Percentiles rank a stretch among this genome's conserved stretches.
Conservation (phyloP, 2,329 filamentous ascomycete genomes). For the Thermothelomyces thermophilus region DNA sequence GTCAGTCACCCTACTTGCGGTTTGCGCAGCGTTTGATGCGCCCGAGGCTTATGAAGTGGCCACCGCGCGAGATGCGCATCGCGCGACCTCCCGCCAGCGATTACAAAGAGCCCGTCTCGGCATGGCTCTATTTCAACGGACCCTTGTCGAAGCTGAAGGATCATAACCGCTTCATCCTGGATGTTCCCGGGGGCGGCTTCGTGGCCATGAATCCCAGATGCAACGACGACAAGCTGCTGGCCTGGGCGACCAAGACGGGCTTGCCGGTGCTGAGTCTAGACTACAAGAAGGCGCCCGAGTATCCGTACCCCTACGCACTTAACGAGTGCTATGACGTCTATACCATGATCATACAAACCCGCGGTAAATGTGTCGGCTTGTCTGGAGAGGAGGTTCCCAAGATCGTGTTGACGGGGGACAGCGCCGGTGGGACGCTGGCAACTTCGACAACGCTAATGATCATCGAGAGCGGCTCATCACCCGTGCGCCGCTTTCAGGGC, state of each 20-base stretch:
- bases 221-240: slow-evolving; percentile 88
- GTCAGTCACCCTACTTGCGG: slow-evolving; percentile 68
- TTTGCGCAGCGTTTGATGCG: slow-evolving; percentile 67
- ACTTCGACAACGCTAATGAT: slow-evolving; percentile 83
- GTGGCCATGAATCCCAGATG: slow-evolving; percentile 95
- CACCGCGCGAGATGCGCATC: slow-evolving; percentile 77
- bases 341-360: slow-evolving; percentile 61
- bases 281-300: slow-evolving; percentile 81
- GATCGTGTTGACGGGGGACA: slow-evolving; percentile 71
- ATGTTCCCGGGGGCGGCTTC: slow-evolving; percentile 90
- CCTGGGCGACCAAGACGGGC: slow-evolving; percentile 84
- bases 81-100: slow-evolving; percentile 71
- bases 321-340: slow-evolving; percentile 89
- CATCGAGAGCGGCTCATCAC: slow-evolving; percentile 62
- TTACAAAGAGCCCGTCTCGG: slow-evolving; percentile 75
- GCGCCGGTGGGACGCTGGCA: slow-evolving; percentile 74
- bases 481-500: slow-evolving; percentile 48
- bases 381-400: slow-evolving; percentile 59
- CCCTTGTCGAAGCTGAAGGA: slow-evolving; percentile 69
- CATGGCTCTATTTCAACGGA: slow-evolving; percentile 93
- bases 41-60: slow-evolving; percentile 72
- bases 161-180: slow-evolving; percentile 73
- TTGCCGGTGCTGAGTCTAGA: slow-evolving; percentile 87
- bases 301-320: slow-evolving; percentile 76
- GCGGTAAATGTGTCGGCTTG: slow-evolving; percentile 70